Conservation (phyloP, 2,329 filamentous ascomycete genomes). For the Cercospora nicotianae region DNA sequence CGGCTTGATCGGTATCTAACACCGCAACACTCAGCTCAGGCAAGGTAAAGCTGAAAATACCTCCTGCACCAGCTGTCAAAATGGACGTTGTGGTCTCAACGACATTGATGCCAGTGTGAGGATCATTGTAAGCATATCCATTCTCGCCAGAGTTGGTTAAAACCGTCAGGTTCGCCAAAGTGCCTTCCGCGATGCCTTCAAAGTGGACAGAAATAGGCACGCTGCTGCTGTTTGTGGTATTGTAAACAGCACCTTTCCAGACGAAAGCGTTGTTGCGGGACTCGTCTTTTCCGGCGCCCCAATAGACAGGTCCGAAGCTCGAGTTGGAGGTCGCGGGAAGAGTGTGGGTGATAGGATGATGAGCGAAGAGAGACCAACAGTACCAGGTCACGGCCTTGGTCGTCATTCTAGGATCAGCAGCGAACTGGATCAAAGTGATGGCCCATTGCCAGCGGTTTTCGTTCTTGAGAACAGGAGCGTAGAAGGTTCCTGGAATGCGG, state of each 20-base stretch:
- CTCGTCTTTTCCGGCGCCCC: conserved; percentile 46
- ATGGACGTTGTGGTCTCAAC: conserved; percentile 47
- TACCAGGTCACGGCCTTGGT: conserved; percentile 37
- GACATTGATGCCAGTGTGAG: conserved; percentile 47
- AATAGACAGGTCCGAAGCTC: conserved; percentile 45
- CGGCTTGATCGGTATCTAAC: conserved; percentile 43
- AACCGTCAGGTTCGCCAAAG: conserved; percentile 44
- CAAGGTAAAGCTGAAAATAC: conserved; percentile 54
- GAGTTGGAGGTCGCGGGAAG: conserved; percentile 41
- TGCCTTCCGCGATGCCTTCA: conserved; percentile 38
- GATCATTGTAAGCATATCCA: conserved; percentile 31
- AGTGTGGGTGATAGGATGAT: conserved; percentile 48
- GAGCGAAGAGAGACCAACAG: conserved; percentile 45
- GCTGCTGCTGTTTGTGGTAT: conserved; percentile 43
- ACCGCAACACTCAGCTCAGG: conserved; percentile 59
- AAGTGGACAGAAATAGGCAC: conserved; percentile 42
- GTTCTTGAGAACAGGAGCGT: conserved; percentile 37
- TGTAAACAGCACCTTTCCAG: conserved; percentile 53
- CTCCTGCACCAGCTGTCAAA: conserved; percentile 48
- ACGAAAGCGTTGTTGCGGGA: conserved; percentile 36
- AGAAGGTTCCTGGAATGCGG: conserved; percentile 54
- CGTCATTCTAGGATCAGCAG: conserved; percentile 41
- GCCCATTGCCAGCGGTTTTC: conserved; percentile 37
- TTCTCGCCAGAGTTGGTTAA: conserved; percentile 41
- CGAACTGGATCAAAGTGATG: conserved; percentile 44